Conservation (phyloP, 352 stramenopile species). For the Pilasporangium apinafurcum region DNA sequence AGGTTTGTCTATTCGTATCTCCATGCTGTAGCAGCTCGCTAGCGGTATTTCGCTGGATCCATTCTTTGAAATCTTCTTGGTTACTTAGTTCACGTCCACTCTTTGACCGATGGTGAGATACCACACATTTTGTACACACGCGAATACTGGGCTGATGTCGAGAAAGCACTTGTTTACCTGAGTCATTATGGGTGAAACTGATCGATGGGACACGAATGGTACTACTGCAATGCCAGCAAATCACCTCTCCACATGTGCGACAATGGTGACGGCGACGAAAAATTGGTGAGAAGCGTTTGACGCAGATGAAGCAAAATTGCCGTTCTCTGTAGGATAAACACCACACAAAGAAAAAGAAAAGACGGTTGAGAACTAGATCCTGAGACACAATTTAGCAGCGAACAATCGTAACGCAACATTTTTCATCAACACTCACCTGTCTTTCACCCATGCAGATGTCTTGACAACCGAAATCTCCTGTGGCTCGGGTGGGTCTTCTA, state of each 20-base stretch:
- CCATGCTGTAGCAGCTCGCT: slow-evolving; percentile 27
- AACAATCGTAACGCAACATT: no score
- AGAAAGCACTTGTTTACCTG: slow-evolving; percentile 70
- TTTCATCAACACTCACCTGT: slow-evolving; percentile 76
- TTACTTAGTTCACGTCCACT: slow-evolving; percentile 64
- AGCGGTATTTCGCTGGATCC: slow-evolving; percentile 57
- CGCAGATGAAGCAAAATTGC: slow-evolving; percentile 78
- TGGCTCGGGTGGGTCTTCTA: slow-evolving; percentile 71
- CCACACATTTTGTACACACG: slow-evolving; percentile 79
- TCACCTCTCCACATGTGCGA: slow-evolving; percentile 82
- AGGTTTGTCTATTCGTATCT: no score
- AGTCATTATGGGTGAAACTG: slow-evolving; percentile 81
- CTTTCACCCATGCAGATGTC: slow-evolving; percentile 78
- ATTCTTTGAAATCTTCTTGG: slow-evolving; percentile 78
- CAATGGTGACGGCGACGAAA: slow-evolving; percentile 86
- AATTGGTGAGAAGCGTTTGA: slow-evolving; percentile 74
- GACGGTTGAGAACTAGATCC: background rate
- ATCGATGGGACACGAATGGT: slow-evolving; percentile 81
- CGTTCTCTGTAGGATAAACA: slow-evolving; percentile 37
- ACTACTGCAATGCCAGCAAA: slow-evolving; percentile 84
- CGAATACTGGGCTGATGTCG: slow-evolving; percentile 78
- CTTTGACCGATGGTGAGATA: slow-evolving; percentile 71
- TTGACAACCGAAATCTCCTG: slow-evolving; percentile 80
- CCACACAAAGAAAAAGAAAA: slow-evolving; percentile 9
- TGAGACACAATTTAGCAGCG: background rate